Evolutionary conservation across 2,329 filamentous ascomycete genomes (phyloP), one percentile per base, ranked within the genome.

Genomic region (Fusarium pseudocircinatum): DNA sequence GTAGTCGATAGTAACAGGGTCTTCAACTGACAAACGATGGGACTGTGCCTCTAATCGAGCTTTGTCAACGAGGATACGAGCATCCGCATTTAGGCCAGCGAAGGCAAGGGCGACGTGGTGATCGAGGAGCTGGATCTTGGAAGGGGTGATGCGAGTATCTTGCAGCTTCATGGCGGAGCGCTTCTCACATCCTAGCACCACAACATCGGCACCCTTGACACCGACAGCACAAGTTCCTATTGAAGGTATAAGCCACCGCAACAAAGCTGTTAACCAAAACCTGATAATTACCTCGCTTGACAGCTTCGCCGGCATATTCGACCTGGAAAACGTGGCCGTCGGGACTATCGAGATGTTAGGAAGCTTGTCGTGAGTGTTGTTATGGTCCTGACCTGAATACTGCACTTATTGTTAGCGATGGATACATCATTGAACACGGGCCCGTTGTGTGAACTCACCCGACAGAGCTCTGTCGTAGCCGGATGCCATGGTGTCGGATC

Each of bases 281-380:
- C 39, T 57, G 16, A 62, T 79, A 78, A 82, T 68, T 86, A 96
- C 96, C 96, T 94, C 96, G 88, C 89, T 99, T 99, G 77, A 99
- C 96, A 77, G 96, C 96, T 87, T 99, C 96, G 77, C 97, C 93
- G 63, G 96, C 96, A 90, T 99, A 99, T 89, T 99, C 96, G 81
- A 99, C 96, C 86, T 99, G 96, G 87, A 99, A 99, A 80, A 99
- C 96, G 87, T 99, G 96, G 85, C 96, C 96, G 86, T 99, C 96
- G 81, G 96, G 96, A 90, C 96, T 98, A 81, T 54, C 65, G 26
- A 53, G 53, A n/a, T 43, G 82, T 92, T 83, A 91, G 86, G 40
- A 28, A 78, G 74, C 36, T 52, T 37, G 11, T 52, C 30, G 32
- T 18, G 7, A 50, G 28, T 44, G 20, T 20, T 49, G 30, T 16